These are phyloP conservation scores for Heracleum sosnowskyi DNA, from an alignment of 129 eudicot species.

Conservation along the genomic window DNA sequence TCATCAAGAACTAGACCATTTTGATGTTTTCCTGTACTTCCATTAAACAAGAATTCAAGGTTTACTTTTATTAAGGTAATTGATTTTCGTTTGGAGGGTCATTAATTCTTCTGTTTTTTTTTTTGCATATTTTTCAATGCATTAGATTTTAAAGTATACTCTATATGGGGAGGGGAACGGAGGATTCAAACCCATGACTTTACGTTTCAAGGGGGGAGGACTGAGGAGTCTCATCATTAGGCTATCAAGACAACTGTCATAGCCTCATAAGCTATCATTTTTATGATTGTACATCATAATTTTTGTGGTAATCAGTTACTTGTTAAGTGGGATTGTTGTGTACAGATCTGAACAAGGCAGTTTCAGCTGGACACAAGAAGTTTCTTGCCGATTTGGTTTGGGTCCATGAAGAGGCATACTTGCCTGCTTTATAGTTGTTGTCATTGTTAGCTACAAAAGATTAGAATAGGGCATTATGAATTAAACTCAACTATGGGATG, in stretches of 20 bases:
- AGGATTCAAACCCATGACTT: not conserved
- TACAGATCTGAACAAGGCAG: constrained; percentile 66
- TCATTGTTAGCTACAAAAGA: not conserved
- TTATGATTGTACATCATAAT: not conserved
- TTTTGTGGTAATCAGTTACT: not conserved
- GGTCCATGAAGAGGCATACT: constrained; percentile 81
- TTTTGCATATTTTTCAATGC: no score
- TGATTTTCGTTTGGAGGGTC: not conserved
- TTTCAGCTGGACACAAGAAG: constrained; percentile 79
- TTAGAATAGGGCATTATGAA: not conserved
- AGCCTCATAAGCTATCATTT: not conserved
- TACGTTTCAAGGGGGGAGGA: not conserved
- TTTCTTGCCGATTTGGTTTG: constrained; percentile 78
- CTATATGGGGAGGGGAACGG: no score
- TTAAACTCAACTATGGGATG: not conserved
- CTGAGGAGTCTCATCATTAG: not conserved
- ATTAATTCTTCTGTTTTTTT: no score
- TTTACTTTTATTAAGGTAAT: not conserved
- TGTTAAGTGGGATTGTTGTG: not conserved
- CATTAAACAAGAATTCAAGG: not conserved
- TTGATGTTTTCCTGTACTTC: not conserved
- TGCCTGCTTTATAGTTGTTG: not conserved
- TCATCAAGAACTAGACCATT: not conserved
- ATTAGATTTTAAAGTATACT: not conserved
- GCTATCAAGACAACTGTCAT: not conserved